Evolutionary conservation across 176 grass and related monocot genomes (phyloP).

Genomic region (Neostapfia colusana): DNA sequence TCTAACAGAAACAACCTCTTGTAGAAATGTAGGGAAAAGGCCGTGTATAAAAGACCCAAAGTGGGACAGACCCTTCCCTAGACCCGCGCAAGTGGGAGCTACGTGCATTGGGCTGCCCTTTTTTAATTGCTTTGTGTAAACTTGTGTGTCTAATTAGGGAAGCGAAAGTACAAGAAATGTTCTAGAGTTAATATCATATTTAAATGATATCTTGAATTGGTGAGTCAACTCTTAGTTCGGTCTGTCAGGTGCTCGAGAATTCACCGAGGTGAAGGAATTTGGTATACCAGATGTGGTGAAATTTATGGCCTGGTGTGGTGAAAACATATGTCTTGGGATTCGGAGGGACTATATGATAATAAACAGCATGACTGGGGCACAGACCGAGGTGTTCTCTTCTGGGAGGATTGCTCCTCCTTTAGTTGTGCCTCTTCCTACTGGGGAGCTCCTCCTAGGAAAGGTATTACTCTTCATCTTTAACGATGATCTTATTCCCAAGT

Average conservation of each 20-base stretch:
- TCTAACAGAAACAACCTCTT: too few relatives aligned
- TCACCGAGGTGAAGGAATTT: slow-evolving; percentile 96
- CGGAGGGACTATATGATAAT: slow-evolving; percentile 91
- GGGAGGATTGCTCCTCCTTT: slow-evolving; percentile 90
- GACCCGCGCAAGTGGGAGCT: too few relatives aligned
- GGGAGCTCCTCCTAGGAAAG: slow-evolving; percentile 92
- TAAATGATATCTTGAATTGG: slow-evolving; percentile 25
- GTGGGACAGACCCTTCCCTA: too few relatives aligned
- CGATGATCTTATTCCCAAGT: slow-evolving; percentile 10
- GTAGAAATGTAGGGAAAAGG: too few relatives aligned
- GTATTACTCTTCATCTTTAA: slow-evolving; percentile 37
- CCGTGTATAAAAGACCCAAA: too few relatives aligned
- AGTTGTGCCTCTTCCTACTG: slow-evolving; percentile 74
- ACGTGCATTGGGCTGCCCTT: too few relatives aligned
- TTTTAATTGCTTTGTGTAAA: slow-evolving; percentile 29
- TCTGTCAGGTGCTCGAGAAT: slow-evolving; percentile 80
- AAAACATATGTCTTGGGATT: slow-evolving; percentile 91
- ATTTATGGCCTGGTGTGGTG: slow-evolving; percentile 96
- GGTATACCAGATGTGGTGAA: slow-evolving; percentile 73
- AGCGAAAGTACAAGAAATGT: slow-evolving; percentile 16
- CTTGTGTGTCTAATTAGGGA: slow-evolving; percentile 20
- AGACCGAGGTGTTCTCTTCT: slow-evolving; percentile 90
- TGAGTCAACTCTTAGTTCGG: slow-evolving; percentile 18
- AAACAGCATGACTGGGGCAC: slow-evolving; percentile 76
- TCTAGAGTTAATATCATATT: slow-evolving; percentile 9